A percentile compares a stretch with the other conserved stretches of the same genome.
phyloP scores from a whole-genome alignment of 352 stramenopile species.

The Phytophthora aleatoria region DNA sequence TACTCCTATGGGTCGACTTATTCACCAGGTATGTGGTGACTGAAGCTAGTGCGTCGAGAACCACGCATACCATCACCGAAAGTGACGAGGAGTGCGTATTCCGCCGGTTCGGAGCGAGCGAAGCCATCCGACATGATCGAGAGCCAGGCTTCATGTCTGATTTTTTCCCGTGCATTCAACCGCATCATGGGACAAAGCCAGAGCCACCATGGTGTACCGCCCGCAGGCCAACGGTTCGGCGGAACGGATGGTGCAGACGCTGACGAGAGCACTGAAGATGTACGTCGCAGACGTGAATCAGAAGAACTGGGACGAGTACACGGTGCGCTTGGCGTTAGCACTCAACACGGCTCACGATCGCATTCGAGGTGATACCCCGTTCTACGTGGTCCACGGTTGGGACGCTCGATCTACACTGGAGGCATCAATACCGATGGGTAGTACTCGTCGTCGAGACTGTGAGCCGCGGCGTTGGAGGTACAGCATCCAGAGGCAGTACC shows the following conservation, averaged over 20 bases:
- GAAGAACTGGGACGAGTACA: slow-evolving; percentile 32
- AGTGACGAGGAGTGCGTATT: neutral
- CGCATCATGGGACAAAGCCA: slow-evolving; percentile 16
- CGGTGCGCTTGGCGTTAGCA: slow-evolving; percentile 26
- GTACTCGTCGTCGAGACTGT: neutral
- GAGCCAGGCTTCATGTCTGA: slow-evolving; percentile 31
- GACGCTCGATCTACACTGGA: slow-evolving; percentile 17
- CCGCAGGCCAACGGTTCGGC: slow-evolving; percentile 27
- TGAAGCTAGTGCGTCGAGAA: neutral
- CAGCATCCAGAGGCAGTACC: slow-evolving; percentile 8
- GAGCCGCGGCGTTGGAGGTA: slow-evolving; percentile 9
- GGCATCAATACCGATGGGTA: slow-evolving; percentile 1
- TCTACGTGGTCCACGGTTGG: slow-evolving; percentile 4
- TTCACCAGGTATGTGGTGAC: neutral
- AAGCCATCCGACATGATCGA: slow-evolving; percentile 10
- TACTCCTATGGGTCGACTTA: slow-evolving; percentile 7
- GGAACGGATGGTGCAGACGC: slow-evolving; percentile 33
- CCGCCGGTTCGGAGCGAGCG: slow-evolving; percentile 5
- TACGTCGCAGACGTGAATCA: slow-evolving; percentile 12
- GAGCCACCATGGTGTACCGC: slow-evolving; percentile 1
- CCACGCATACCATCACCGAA: neutral
- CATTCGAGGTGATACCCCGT: slow-evolving; percentile 3
- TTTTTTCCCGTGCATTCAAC: slow-evolving; percentile 27
- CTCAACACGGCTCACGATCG: slow-evolving; percentile 22
- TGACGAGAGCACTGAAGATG: slow-evolving; percentile 18